These are phyloP conservation scores for Sarocladiaceae sp. DNA, from an alignment of 2,329 filamentous ascomycete species.

Conservation along the genomic window DNA sequence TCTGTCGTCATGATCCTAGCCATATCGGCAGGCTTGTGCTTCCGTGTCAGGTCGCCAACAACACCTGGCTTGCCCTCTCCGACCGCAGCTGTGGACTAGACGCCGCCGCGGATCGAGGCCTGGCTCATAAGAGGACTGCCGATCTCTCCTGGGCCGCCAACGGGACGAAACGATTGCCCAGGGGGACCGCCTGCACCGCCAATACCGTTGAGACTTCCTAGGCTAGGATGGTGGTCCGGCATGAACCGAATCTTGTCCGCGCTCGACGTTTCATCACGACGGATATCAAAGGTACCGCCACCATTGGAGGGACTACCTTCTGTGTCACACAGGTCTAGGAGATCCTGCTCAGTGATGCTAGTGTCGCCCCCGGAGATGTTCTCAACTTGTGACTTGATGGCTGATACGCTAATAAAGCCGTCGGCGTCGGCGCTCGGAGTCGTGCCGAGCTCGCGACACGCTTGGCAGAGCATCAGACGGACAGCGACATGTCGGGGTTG, in stretches of 20 bases:
- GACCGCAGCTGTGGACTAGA: neutral
- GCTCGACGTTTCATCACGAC: constrained; percentile 36
- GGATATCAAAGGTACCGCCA: constrained; percentile 77
- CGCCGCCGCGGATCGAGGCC: constrained; percentile 25
- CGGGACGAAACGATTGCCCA: constrained; percentile 26
- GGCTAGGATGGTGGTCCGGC: constrained; percentile 34
- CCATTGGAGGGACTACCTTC: constrained; percentile 83
- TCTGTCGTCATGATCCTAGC: too few species aligned
- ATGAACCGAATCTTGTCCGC: constrained; percentile 50
- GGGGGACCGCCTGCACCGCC: neutral
- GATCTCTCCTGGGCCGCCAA: constrained; percentile 61
- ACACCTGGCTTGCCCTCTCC: neutral
- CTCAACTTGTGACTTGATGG: constrained; percentile 61
- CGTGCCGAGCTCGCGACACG: constrained; percentile 59
- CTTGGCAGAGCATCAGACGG: constrained; percentile 68
- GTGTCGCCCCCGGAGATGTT: constrained; percentile 38
- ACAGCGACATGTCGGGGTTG: constrained; percentile 63
- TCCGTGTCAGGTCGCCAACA: too few species aligned
- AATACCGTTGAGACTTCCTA: neutral
- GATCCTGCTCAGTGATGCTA: constrained; percentile 49
- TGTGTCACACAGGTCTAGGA: constrained; percentile 82
- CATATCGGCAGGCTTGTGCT: too few species aligned
- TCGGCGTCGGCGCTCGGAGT: constrained; percentile 37
- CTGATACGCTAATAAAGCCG: constrained; percentile 63
- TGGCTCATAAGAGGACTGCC: constrained; percentile 55